A percentile compares a stretch with the other conserved stretches of the same genome.
Conservation (phyloP, 148 eudicot genomes). For the Drosera capensis region DNA sequence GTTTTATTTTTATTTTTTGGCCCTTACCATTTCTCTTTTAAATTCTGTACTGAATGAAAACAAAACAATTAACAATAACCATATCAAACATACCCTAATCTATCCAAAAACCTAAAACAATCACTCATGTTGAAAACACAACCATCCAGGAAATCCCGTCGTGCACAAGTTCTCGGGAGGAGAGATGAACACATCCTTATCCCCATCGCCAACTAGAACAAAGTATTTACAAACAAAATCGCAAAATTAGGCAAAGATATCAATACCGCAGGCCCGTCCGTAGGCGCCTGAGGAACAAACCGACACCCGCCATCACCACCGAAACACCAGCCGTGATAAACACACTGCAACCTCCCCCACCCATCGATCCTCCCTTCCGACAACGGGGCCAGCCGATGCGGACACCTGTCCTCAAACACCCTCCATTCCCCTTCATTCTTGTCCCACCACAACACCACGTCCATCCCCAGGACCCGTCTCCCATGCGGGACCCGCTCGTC, state of each 20-base stretch:
- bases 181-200: too few species aligned
- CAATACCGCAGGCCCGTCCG: conserved; percentile 56
- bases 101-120: too few species aligned
- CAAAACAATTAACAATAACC: too few species aligned
- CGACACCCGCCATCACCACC: conserved; percentile 52
- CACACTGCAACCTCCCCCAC: conserved; percentile 82
- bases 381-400: conserved; percentile 75
- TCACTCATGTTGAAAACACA: too few species aligned
- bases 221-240: not conserved
- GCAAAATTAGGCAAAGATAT: not conserved
- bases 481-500: conserved; percentile 66
- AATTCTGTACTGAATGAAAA: too few species aligned
- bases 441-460: conserved; percentile 75
- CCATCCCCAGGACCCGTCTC: conserved; percentile 47
- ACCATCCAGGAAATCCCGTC: too few species aligned
- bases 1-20: too few species aligned
- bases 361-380: conserved; percentile 77
- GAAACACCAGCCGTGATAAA: conserved; percentile 84
- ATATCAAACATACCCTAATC: too few species aligned
- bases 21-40: too few species aligned
- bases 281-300: conserved; percentile 63
- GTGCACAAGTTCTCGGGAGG: too few species aligned
- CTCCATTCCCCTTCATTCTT: conserved; percentile 40
- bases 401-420: conserved; percentile 68
- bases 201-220: not conserved